Base-by-base conservation (phyloP, 2,329 filamentous ascomycete species). In the Hypoxylon sp. region DNA sequence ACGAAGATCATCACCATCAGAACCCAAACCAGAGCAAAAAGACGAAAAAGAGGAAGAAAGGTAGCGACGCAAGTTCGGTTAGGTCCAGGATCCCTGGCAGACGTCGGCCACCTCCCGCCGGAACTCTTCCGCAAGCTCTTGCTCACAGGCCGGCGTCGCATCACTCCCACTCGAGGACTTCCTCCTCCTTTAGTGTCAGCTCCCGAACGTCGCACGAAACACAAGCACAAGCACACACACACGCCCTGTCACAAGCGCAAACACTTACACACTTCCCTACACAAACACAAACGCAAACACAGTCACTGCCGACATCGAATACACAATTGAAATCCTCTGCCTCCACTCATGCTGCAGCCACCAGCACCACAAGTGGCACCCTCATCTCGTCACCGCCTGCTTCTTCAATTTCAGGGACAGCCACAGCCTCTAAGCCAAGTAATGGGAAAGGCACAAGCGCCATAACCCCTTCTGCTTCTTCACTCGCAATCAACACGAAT, bases 51-150 rank as follows among this genome's bases (percentile, higher is more conserved):
- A 50, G 54, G 10, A 65, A 71, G 57, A 56, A 61, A 31, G 61
- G 31, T 37, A 67, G 60, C 56, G 63, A 65, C 27, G 30, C 63
- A 44, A 70, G 69, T 55, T 59, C 71, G 42, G 64, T 69, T 58
- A 69, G 72, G 49, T 73, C 74, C 55, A 72, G 71, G 61, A 74
- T 72, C 62, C 71, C 73, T 51, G 66, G 72, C 44, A 67, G 65
- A 64, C 69, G 74, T 66, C 69, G 71, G 37, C 66, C 73, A 63
- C 61, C 69, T 51, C 74, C 73, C n/a, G 64, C 71, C 59, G 61
- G 65, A 61, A 69, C 56, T 27, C 56, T 66, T 56, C 59, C 63
- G 55, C 71, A 71, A 59, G 42, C 55, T 61, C 48, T 61, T n/a
- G 50, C 48, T 56, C 67, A 68, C 14, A 68, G 61, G 54, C 61